A percentile compares a stretch with the other conserved stretches of the same genome.
Evolutionary conservation across 495 filamentous ascomycete species (phyloP).

Genomic region (Apiosordaria backusii): DNA sequence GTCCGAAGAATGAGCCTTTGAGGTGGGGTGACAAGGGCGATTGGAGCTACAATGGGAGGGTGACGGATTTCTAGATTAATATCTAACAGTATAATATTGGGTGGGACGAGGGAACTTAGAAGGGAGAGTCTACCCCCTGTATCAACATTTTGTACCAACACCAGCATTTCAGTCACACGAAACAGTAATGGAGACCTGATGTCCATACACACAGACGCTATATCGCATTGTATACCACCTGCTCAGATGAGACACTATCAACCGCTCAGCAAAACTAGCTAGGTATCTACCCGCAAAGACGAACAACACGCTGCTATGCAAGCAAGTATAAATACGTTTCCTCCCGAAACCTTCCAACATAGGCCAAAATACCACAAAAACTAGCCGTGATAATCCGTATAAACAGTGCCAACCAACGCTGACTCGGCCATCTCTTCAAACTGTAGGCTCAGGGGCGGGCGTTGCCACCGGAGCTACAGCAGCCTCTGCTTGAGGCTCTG

Average conservation of each 20-base stretch:
- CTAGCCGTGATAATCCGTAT: background rate
- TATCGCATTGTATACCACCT: too few relatives aligned
- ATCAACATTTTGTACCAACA: background rate
- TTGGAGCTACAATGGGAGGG: conserved; percentile 94
- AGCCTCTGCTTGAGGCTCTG: background rate
- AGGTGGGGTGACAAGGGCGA: conserved; percentile 79
- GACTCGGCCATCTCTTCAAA: background rate
- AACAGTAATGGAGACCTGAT: background rate
- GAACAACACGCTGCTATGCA: background rate
- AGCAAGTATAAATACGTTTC: background rate
- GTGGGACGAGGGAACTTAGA: background rate
- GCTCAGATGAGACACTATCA: too few relatives aligned
- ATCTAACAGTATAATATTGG: background rate
- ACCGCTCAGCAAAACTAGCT: background rate
- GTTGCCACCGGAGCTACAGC: background rate
- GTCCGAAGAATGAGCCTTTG: conserved; percentile 95
- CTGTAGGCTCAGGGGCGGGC: background rate
- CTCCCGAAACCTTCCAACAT: too few relatives aligned
- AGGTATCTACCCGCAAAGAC: background rate
- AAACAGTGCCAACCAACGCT: too few relatives aligned
- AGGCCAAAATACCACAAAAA: background rate
- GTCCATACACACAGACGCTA: background rate
- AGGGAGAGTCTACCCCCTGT: background rate
- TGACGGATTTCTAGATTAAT: conserved; percentile 91
- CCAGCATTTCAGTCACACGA: background rate